Evolutionary conservation across 2,329 filamentous ascomycete species (phyloP), one percentile per base, ranked within the genome.

Genomic region (Beauveria sp.): DNA sequence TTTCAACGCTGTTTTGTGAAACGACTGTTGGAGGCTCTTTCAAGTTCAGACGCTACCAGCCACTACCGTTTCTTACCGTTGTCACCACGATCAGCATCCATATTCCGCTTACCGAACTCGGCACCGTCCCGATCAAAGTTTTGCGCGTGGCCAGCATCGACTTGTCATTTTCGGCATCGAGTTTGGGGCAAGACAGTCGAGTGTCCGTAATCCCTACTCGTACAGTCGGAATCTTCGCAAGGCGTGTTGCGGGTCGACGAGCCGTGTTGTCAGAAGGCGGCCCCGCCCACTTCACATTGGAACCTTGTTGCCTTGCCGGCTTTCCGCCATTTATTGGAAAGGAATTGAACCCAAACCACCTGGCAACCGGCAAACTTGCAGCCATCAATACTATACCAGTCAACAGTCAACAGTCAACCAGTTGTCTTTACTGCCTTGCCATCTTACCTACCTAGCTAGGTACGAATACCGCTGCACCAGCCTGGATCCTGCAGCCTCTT

Each of bases 141-240:
- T 49, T 58, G 28, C 45, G 34, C 40, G 20, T 16, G 54, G 8
- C 28, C 22, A 42, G 34, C 28, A 59, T 59, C 57, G 47, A 45
- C 57, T 45, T 52, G 46, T 59, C 57, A 52, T 30, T 59, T 59
- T 45, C 22, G 18, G 34, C 57, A 52, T 59, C 57, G 38, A 52
- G 28, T 45, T 58, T 58, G 45, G 30, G 18, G 16, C 16, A 22
- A 28, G 8, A 14, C 42, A 46, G 54, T 38, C 12, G 30, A 14
- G 30, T 16, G 34, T 16, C 34, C 34, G 34, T 38, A 38, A 14
- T 38, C 5, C 5, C 3, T 34, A 34, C 12, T 38, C 26, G 18
- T n/a, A 38, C 34, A 38, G 54, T 40, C 47, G 20, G 24, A 49
- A 51, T 58, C 46, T 45, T 58, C 16, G 22, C 30, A 50, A 56